A percentile compares a stretch with the other conserved stretches of the same genome.
Evolutionary conservation across 228 moss, liverwort and hornwort species (phyloP).

Genomic region (Sphagnum magellanicum): DNA sequence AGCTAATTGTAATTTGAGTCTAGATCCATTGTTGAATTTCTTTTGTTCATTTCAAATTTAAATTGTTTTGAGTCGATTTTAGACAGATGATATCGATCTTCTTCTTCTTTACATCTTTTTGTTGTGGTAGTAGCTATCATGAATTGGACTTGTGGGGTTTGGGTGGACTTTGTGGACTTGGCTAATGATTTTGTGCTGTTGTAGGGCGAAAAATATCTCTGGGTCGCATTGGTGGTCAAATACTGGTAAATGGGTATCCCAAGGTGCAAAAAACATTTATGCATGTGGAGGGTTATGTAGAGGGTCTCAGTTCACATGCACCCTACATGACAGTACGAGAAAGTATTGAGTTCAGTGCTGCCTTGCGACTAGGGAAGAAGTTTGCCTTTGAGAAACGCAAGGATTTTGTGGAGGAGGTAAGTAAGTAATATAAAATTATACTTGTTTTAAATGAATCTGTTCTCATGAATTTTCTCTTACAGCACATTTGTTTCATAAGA

Average conservation of each 20-base stretch:
- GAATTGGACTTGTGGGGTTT: neutral
- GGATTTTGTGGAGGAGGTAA: slow-evolving; percentile 66
- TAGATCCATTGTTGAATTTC: too few relatives aligned
- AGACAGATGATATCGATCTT: neutral
- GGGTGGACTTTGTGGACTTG: neutral
- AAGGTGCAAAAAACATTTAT: slow-evolving; percentile 46
- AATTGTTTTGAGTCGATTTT: neutral
- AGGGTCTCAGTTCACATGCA: slow-evolving; percentile 54
- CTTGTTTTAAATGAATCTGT: neutral
- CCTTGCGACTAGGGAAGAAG: slow-evolving; percentile 51
- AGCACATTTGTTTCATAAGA: neutral
- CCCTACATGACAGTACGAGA: slow-evolving; percentile 76
- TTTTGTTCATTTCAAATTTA: too few relatives aligned
- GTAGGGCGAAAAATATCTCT: slow-evolving; percentile 60
- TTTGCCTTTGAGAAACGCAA: slow-evolving; percentile 35
- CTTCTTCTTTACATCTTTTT: neutral
- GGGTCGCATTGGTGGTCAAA: slow-evolving; percentile 64
- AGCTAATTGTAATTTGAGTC: too few relatives aligned
- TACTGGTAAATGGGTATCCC: slow-evolving; percentile 78
- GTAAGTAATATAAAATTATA: too few relatives aligned
- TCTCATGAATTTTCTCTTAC: neutral
- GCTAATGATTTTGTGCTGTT: slow-evolving; percentile 10
- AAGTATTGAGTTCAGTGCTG: slow-evolving; percentile 50
- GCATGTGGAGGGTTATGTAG: slow-evolving; percentile 63
- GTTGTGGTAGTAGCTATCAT: neutral